Base-by-base conservation (phyloP, 345 rosid species). In the Lepidium sativum region DNA sequence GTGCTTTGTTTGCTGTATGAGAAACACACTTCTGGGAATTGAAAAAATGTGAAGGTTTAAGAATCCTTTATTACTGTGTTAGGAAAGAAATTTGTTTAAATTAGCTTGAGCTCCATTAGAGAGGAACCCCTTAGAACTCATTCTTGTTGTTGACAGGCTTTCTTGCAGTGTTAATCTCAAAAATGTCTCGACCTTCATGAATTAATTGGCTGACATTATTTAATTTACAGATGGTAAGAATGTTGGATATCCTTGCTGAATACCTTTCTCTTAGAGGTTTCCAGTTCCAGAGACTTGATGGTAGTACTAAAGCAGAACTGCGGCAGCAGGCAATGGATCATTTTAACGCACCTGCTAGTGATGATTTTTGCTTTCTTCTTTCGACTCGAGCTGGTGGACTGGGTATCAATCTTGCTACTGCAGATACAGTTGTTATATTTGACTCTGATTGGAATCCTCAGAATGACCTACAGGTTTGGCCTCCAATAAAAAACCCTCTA, bases 381-480 rank as follows among this genome's bases (percentile, higher is more conserved):
- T 95, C 99, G 21, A 95, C 99, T 52, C 83, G 99, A 63, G 99
- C 97, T 58, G 99, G 99, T 70, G 99, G 99, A 68, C 86, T 95
- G 65, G 99, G 99, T 59, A 95, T 95, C 68, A 91, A 95, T 78
- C 97, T 95, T 63, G 97, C 97, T 54, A 91, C 97, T 40, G 99
- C 96, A 20, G 96, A 95, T 80, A 91, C 99, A 33, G 97, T 95
- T 67, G 92, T 95, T 59, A 91, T 95, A 78, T 95, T 95, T 85
- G 99, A 95, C 81, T 91, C 97, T 23, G 99, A 95, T 77, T 95
- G 97, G 99, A 95, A 95, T 77, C 97, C 97, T 8, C 97, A 95
- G 75, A 95, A 95, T 81, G 99, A 95, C 81, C 77, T 95, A 35
- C 99, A 95, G 96, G 97, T 95, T 29, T 50, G 52, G 4, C 52